Percentiles rank a stretch among this genome's conserved stretches.
Conservation (phyloP, 2,329 filamentous ascomycete genomes). For the Juglanconis juglandina region DNA sequence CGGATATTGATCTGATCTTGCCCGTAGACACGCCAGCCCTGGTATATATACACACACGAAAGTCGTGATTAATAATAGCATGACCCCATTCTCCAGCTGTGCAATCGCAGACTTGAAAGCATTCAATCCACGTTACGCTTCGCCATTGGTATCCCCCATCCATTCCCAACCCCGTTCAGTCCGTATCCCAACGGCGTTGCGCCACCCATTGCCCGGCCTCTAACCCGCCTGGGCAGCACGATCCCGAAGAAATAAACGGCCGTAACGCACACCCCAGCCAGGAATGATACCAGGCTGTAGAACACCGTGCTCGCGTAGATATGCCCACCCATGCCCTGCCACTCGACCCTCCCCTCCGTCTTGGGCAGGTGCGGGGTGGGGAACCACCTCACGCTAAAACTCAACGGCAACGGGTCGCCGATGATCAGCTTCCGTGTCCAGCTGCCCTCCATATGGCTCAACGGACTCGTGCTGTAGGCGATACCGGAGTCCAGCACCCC, state of each 20-base stretch:
- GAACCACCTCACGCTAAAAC: conserved; percentile 84
- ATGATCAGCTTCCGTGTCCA: conserved; percentile 70
- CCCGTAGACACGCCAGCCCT: neutral
- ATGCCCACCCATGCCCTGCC: conserved; percentile 62
- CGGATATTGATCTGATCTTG: conserved; percentile 12
- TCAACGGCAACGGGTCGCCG: conserved; percentile 76
- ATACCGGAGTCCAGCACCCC: conserved; percentile 84
- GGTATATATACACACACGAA: conserved; percentile 18
- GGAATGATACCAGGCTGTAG: conserved; percentile 57
- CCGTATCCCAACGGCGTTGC: conserved; percentile 56
- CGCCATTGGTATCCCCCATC: conserved; percentile 51
- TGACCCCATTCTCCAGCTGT: conserved; percentile 23
- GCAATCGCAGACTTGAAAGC: conserved; percentile 26
- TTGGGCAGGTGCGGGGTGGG: conserved; percentile 68
- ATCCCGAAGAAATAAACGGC: conserved; percentile 60
- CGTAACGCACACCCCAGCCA: conserved; percentile 51
- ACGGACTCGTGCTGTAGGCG: conserved; percentile 78
- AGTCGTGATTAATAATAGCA: conserved; percentile 5
- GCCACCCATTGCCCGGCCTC: conserved; percentile 49
- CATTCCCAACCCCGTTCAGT: conserved; percentile 51
- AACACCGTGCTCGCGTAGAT: conserved; percentile 62
- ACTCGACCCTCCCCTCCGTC: conserved; percentile 62
- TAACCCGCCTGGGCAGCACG: conserved; percentile 52
- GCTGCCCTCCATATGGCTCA: conserved; percentile 55
- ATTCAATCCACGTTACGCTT: conserved; percentile 36